Base-by-base conservation (phyloP, 73 alveolate genomes). In the Effrenium voratum region DNA sequence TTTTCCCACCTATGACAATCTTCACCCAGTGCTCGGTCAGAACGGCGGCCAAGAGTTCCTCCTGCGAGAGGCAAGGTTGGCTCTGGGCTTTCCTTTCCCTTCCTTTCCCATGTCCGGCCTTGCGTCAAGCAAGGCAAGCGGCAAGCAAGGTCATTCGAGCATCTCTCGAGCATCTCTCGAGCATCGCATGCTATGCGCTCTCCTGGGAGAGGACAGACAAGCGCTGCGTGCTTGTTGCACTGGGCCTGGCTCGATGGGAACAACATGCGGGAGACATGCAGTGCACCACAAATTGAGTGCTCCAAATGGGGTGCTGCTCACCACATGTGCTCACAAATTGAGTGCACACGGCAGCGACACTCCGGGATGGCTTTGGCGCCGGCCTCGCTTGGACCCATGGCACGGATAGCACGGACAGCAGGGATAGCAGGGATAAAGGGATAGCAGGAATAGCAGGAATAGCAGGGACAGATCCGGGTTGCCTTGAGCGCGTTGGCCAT, bases 1-100 rank as follows among this genome's bases (percentile, higher is more conserved):
- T 40, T 43, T 3, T 26, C 94, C 44, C 66, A 81, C 94, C 94
- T 85, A 85, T 85, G 60, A 85, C 44, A 32, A 85, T 59, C 94
- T 85, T 85, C 94, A 85, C 94, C 94, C 94, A 85, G 28, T 85
- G 94, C 81, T 85, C 94, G 28, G 94, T 63, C 45, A 85, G 82
- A 24, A 85, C 40, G 16, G 75, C 81, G 32, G 94, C 94, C 82
- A 85, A 57, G 46, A 85, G 94, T 34, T 85, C 94, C 34, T 85
- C 94, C 81, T 83, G 49, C 60, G 22, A 8, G 49, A 5, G 41
- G n/a, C n/a, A n/a, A n/a, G n/a, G n/a, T n/a, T n/a, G n/a, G n/a
- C n/a, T n/a, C n/a, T n/a, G n/a, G n/a, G n/a, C n/a, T n/a, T n/a
- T n/a, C n/a, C n/a, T n/a, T n/a, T n/a, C n/a, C n/a, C n/a, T n/a